These are phyloP conservation scores for Volvox carteri DNA, from an alignment of 163 green algal genomes.

Conservation along the genomic window DNA sequence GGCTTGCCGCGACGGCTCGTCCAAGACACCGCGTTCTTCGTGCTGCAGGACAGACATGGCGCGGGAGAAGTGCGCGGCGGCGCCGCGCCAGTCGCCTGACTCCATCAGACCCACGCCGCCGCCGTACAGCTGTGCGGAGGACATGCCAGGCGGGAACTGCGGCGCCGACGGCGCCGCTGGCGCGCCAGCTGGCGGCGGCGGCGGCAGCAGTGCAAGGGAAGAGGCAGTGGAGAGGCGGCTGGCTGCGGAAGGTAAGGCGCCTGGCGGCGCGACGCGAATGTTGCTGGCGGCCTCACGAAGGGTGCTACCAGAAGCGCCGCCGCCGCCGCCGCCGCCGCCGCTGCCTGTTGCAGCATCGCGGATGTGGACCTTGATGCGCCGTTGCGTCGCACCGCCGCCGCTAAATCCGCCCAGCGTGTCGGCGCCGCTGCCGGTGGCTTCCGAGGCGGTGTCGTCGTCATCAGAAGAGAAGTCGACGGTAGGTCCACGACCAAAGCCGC, in stretches of 20 bases:
- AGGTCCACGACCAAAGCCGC: constrained; percentile 24
- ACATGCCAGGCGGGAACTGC: constrained; percentile 49
- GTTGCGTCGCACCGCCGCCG: neutral
- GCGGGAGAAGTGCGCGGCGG: constrained; percentile 44
- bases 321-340: neutral
- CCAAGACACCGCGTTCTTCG: constrained; percentile 22
- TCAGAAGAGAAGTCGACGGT: constrained; percentile 21
- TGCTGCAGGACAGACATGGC: constrained; percentile 47
- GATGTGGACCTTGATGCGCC: constrained; percentile 52
- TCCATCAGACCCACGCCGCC: constrained; percentile 37
- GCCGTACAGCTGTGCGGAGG: constrained; percentile 38
- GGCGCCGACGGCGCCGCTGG: neutral
- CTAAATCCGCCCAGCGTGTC: too few species aligned
- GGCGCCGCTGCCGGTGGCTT: constrained; percentile 6
- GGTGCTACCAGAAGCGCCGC: neutral
- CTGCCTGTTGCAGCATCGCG: neutral
- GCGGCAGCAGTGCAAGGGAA: neutral
- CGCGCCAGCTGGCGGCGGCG: constrained; percentile 4
- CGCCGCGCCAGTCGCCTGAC: constrained; percentile 43
- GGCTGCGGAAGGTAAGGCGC: too few species aligned
- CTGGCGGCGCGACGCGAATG: constrained; percentile 22
- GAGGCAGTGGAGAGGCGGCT: neutral
- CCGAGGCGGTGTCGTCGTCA: neutral
- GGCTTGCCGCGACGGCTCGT: neutral
- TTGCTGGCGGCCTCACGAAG: constrained; percentile 33